phyloP scores from a whole-genome alignment of 83 land plant genomes.

The Diphasiastrum complanatum region DNA sequence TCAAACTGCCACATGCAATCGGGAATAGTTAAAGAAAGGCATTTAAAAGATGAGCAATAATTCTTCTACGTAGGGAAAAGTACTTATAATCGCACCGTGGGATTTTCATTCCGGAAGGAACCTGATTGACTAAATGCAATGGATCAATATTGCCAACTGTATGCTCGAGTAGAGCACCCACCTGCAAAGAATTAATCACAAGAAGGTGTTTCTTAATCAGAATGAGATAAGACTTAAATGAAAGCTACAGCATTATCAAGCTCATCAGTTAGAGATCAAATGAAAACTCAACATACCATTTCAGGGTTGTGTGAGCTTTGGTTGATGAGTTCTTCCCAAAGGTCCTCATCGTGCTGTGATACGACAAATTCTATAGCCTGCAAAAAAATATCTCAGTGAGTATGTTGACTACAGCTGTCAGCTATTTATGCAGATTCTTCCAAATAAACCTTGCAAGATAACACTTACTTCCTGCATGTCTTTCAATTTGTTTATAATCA shows the following conservation, averaged over 20 bases:
- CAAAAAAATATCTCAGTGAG: constrained; percentile 2
- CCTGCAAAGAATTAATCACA: constrained; percentile 35
- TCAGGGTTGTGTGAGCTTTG: constrained; percentile 86
- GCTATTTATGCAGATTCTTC: too few species aligned
- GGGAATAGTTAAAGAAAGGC: too few species aligned
- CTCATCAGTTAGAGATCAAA: background rate
- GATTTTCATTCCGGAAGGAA: constrained; percentile 79
- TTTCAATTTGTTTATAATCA: constrained; percentile 74
- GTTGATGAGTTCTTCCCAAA: constrained; percentile 91
- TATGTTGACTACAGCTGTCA: too few species aligned
- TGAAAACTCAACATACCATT: constrained; percentile 49
- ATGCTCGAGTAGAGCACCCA: constrained; percentile 82
- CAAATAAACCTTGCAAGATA: background rate
- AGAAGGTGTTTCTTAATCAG: background rate
- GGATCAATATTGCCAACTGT: constrained; percentile 98
- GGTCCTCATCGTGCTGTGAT: constrained; percentile 84
- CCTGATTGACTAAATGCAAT: constrained; percentile 70
- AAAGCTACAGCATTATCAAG: background rate
- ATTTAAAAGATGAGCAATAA: too few species aligned
- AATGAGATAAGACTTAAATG: background rate
- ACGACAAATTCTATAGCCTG: constrained; percentile 95
- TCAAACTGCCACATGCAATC: constrained; percentile 44
- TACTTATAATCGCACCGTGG: constrained; percentile 49
- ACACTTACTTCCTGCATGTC: constrained; percentile 78
- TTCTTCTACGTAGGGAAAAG: background rate